Evolutionary conservation across 148 eudicot genomes (phyloP).

Genomic region (Amaranthus cruentus): DNA sequence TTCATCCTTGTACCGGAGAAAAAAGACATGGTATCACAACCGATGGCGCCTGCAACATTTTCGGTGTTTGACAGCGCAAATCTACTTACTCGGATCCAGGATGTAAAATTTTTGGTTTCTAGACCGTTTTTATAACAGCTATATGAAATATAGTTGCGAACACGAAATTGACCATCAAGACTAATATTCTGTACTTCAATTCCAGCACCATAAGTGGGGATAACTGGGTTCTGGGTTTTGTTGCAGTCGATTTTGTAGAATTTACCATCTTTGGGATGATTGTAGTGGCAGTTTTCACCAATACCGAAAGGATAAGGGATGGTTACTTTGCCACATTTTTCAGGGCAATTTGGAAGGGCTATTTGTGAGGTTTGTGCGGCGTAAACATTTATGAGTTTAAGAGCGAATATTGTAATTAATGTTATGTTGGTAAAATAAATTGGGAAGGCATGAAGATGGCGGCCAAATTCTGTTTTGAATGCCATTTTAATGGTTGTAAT

Average conservation of each 20-base stretch:
- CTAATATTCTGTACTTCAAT: too few species aligned
- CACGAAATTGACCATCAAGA: too few species aligned
- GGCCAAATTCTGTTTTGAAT: too few species aligned
- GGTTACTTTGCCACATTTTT: neutral
- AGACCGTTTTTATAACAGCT: neutral
- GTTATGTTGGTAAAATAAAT: too few species aligned
- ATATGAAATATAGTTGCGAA: neutral
- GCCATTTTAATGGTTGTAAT: too few species aligned
- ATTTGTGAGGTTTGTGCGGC: neutral
- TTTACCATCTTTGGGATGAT: neutral
- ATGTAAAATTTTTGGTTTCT: too few species aligned
- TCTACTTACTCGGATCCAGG: neutral
- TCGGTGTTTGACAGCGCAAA: neutral
- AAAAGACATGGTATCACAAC: conserved; percentile 17
- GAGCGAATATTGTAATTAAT: too few species aligned
- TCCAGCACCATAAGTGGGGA: too few species aligned
- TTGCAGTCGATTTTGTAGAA: neutral
- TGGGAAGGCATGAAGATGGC: too few species aligned
- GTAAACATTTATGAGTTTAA: too few species aligned
- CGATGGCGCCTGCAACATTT: conserved; percentile 6
- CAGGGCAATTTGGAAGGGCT: neutral
- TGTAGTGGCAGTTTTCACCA: neutral
- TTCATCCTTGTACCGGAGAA: neutral
- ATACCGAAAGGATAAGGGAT: conserved; percentile 7
- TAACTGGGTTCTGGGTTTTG: neutral